Evolutionary conservation across 305 asterid genomes (phyloP), one percentile per base, ranked within the genome.

Genomic region (Fraxinus floribunda): DNA sequence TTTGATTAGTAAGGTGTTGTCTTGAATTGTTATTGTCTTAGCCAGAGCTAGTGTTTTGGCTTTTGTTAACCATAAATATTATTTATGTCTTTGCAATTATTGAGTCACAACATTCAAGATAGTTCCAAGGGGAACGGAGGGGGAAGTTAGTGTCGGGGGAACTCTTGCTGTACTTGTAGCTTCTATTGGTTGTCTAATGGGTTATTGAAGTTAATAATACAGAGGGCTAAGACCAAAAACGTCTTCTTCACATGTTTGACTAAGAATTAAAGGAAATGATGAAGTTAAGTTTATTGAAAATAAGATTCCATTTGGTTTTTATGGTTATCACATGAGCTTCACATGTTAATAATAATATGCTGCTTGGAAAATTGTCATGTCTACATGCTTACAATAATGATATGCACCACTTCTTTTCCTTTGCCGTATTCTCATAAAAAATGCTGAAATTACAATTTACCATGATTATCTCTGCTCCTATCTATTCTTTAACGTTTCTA

Each of bases 61-160:
- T 44, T 44, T 75, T 24, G 49, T 80, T 74, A 15, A 39, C 76
- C 24, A 55, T 68, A 8, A 39, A 75, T 55, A 66, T 9, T 34
- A 39, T 18, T 75, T 22, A 79, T 77, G 78, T 26, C 26, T 36
- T 76, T 85, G 79, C 87, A 94, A 97, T 77, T 96, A 96, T 82
- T 88, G 92, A 68, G 94, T 93, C 83, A 94, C 99, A n/a, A 89
- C 98, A 4, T 91, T 96, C 87, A 96, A 93, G 92, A 90, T 88
- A 80, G 98, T 92, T 34, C 97, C 99, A 5, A 87, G 98, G 87
- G 98, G 99, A 68, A 93, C 97, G 5, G 99, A 96, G 90, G 99
- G 99, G 74, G 98, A 95, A 16, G 92, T 96, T 79, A 96, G 98
- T 81, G 80, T 90, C 68, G 98, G 92, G 88, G 99, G 98, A 85